A percentile compares a stretch with the other conserved stretches of the same genome.
phyloP scores from a whole-genome alignment of 495 filamentous ascomycete genomes.

The Penicillium samsonianum region DNA sequence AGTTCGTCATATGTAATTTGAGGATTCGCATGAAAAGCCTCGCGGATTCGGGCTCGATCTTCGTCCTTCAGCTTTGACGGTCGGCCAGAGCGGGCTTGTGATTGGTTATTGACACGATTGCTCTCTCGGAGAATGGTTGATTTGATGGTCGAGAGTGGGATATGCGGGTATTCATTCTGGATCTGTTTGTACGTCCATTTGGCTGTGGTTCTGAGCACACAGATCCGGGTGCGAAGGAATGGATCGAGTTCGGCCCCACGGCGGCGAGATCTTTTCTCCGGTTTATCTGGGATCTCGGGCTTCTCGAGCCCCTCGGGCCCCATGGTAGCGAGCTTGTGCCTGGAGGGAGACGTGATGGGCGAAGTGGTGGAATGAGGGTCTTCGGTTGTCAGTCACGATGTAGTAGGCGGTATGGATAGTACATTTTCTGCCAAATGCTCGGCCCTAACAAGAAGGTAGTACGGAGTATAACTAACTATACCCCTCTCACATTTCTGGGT shows the following conservation, averaged over 20 bases:
- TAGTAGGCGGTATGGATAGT: neutral
- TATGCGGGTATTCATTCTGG: slow-evolving; percentile 12
- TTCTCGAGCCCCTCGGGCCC: slow-evolving; percentile 7
- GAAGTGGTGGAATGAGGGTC: neutral
- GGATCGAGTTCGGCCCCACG: slow-evolving; percentile 14
- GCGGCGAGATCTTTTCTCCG: slow-evolving; percentile 5
- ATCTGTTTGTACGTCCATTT: slow-evolving; percentile 16
- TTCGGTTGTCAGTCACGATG: neutral
- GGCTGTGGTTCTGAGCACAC: slow-evolving; percentile 15
- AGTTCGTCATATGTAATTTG: slow-evolving; percentile 15
- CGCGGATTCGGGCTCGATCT: slow-evolving; percentile 10
- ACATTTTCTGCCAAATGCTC: neutral
- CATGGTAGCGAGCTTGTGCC: slow-evolving; percentile 4
- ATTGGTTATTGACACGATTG: slow-evolving; percentile 12
- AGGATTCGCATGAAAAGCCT: slow-evolving; percentile 12
- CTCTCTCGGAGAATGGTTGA: slow-evolving; percentile 6
- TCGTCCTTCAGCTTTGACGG: slow-evolving; percentile 16
- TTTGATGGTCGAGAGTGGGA: slow-evolving; percentile 15
- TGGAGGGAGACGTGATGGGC: neutral
- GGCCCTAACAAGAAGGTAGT: neutral
- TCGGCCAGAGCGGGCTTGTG: slow-evolving; percentile 11
- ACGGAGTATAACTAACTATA: neutral
- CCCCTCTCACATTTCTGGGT: neutral
- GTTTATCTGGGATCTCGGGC: neutral
- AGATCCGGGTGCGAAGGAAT: slow-evolving; percentile 13